These are phyloP conservation scores for Cercospora sp. DNA, from an alignment of 2,329 filamentous ascomycete species.

Conservation along the genomic window DNA sequence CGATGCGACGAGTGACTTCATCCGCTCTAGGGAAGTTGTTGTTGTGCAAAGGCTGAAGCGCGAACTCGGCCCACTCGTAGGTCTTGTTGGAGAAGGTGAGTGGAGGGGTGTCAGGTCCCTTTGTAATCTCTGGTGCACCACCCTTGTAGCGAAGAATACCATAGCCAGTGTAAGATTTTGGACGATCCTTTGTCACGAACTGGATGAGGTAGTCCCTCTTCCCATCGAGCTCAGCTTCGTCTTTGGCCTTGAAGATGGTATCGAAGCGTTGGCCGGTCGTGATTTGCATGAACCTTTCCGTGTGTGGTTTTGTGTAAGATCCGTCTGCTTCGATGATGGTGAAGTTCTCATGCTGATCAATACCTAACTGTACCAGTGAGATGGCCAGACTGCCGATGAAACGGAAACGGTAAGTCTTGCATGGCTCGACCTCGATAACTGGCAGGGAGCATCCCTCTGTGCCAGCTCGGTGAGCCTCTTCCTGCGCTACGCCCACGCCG, in stretches of 20 bases:
- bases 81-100: slow-evolving; percentile 39
- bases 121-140: slow-evolving; percentile 22
- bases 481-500: slow-evolving; percentile 43
- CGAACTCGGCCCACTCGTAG: slow-evolving; percentile 44
- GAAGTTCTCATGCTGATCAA: slow-evolving; percentile 59
- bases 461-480: slow-evolving; percentile 25
- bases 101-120: slow-evolving; percentile 30
- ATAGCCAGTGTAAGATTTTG: slow-evolving; percentile 49
- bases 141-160: slow-evolving; percentile 51
- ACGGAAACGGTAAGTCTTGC: slow-evolving; percentile 62
- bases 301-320: slow-evolving; percentile 53
- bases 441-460: slow-evolving; percentile 32
- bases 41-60: slow-evolving; percentile 39
- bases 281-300: slow-evolving; percentile 56
- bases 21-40: slow-evolving; percentile 40
- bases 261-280: slow-evolving; percentile 63
- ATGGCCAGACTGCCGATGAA: slow-evolving; percentile 60
- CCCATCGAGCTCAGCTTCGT: slow-evolving; percentile 45
- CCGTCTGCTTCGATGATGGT: slow-evolving; percentile 62
- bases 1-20: slow-evolving; percentile 40
- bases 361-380: slow-evolving; percentile 55
- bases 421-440: slow-evolving; percentile 61
- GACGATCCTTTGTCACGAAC: slow-evolving; percentile 55
- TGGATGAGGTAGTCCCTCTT: slow-evolving; percentile 49
- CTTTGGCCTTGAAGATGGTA: slow-evolving; percentile 57